Base-by-base conservation (phyloP, 129 eudicot species). In the Cynara cardunculus region DNA sequence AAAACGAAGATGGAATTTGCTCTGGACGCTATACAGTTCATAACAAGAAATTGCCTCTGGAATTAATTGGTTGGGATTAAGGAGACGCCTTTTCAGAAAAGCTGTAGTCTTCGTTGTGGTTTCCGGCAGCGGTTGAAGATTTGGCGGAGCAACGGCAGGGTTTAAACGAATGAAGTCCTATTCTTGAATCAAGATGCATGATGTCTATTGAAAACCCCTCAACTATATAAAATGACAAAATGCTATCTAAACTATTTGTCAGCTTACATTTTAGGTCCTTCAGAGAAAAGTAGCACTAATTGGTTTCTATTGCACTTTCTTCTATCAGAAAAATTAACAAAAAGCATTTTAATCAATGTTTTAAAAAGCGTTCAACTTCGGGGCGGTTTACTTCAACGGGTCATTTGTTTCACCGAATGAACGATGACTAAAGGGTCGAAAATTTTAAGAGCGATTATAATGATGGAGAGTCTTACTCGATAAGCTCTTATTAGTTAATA, bases 1-100 rank as follows among this genome's bases (percentile, higher is more conserved):
- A 14, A 32, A 26, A 80, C 32, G 76, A 76, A 75, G 72, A 66
- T 73, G 59, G 80, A 80, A 84, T 78, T 74, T 69, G 80, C 75
- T 21, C 7, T 21, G 6, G 19, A 34, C 4, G 5, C 22, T 62
- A 62, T 62, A 62, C 69, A 9, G 27, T 2, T 21, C 22, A 5
- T 62, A 62, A 62, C 26, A 62, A 62, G 13, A 62, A 62, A 21
- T 62, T 16, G 69, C 4, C 31, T 71, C 12, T 49, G 25, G 31
- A 28, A 62, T 9, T 62, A 41, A 19, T 5, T 18, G 64, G 7
- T 16, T 3, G 7, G 24, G 22, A 53, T 18, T 53, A 53, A 53
- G 9, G 64, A 53, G 64, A 53, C 4, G 21, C 7, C 27, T 10
- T 24, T n/a, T 75, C 56, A 11, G 69, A 49, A 75, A 10, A 6